Evolutionary conservation across 1,284 basidiomycete species (phyloP), one percentile per base, ranked within the genome.

Genomic region (Moniliella sp.): DNA sequence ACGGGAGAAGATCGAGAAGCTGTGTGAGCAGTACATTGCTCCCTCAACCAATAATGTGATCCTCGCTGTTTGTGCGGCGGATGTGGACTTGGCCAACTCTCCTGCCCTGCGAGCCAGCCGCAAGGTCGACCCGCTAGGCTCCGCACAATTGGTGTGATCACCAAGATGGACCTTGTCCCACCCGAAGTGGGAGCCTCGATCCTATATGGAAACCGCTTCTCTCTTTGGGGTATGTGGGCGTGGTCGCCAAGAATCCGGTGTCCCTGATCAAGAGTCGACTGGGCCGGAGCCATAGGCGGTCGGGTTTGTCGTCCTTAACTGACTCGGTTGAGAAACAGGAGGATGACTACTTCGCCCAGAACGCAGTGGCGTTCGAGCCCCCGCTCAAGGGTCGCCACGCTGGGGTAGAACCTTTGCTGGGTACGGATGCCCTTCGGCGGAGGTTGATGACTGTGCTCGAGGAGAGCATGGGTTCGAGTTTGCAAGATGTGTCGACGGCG

Each of bases 21-120:
- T 99, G 0, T 94, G 88, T 62, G 86, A 94, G 40, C 82, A 76
- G 61, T 99, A 99, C 62, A 97, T 97, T 50, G 74, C 78, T 19
- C 82, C 93, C 57, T 88, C 88, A 8, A n/a, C n/a, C n/a, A n/a
- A n/a, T n/a, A 99, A 99, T 61, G 83, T 99, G 59, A 81, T 97
- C 47, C 72, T 99, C 10, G 88, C 91, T 2, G 83, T 99, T 5
- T 97, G 88, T 56, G 80, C 88, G 2, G 88, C 91, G 5, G 86
- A 97, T 61, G 91, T 99, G 34, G 91, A 99, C 65, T 69, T 99
- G 5, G 88, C 88, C 38, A 99, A 99, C 63, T 93, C 83, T 1
- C 88, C 91, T 2, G 88, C 91, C 0, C 65, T 99, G 28, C 69
- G 84, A 21, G 84, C 91, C 0, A 86, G 80, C 57, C 69, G 84